Conservation (phyloP, 257 asterid species). For the Nicotiana benthamiana region DNA sequence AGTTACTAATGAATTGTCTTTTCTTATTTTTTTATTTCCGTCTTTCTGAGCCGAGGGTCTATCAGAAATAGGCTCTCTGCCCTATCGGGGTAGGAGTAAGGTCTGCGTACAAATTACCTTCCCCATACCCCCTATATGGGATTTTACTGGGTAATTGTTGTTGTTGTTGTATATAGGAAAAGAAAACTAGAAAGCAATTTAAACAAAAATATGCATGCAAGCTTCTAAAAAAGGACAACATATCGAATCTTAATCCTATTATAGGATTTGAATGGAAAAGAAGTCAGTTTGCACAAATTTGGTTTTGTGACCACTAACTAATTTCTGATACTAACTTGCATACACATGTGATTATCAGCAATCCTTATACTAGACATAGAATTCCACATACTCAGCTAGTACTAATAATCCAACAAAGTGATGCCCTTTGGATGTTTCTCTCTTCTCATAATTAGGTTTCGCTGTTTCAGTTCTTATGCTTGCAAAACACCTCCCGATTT, state of each 20-base stretch:
- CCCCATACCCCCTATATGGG: too few relatives aligned
- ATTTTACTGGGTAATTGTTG: too few relatives aligned
- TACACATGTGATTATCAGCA: not conserved
- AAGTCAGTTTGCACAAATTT: not conserved
- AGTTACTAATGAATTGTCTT: too few relatives aligned
- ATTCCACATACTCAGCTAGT: not conserved
- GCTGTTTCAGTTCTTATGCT: not conserved
- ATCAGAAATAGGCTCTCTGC: too few relatives aligned
- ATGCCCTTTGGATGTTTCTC: not conserved
- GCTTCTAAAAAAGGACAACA: not conserved
- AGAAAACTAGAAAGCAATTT: not conserved
- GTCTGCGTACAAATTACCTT: too few relatives aligned
- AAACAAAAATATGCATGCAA: not conserved
- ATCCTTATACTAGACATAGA: not conserved
- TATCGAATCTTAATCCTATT: not conserved
- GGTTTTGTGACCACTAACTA: not conserved
- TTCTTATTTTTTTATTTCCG: too few relatives aligned
- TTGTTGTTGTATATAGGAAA: not conserved
- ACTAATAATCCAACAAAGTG: not conserved
- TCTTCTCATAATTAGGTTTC: not conserved
- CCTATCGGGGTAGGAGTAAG: too few relatives aligned
- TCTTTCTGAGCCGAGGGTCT: too few relatives aligned
- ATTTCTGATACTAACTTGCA: not conserved
- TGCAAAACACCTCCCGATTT: not conserved
- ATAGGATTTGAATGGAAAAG: not conserved